Base-by-base conservation (phyloP, 1,284 basidiomycete genomes). In the Trichosporon faecale region DNA sequence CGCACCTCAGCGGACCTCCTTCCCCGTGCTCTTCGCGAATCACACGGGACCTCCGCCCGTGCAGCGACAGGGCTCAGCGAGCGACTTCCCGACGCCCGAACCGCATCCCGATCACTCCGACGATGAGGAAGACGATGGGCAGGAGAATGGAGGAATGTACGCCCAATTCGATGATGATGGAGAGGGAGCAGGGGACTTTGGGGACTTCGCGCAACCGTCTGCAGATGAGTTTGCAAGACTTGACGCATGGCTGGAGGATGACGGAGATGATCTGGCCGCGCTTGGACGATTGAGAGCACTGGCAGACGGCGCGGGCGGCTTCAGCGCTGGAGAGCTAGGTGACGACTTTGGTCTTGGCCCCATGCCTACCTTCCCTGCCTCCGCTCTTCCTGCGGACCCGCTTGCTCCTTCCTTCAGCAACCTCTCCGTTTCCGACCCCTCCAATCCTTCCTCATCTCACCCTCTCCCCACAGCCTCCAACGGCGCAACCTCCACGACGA, bases 181-280 rank as follows among this genome's bases (percentile, higher is more conserved):
- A 3, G 40, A 44, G 3, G 40, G 12, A 5, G 40, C 23, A 61
- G 29, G 57, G 11, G 77, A 72, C 18, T 73, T 72, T 67, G 69
- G 73, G 11, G 75, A 66, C 12, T 70, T 72, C 23, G 64, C 46
- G 2, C 73, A 68, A 7, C 73, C 75, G 1, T 70, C 66, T 0
- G 65, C 71, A 9, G 76, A 73, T 18, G 80, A 81, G 69, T 81
- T 80, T 70, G 74, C 76, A 8, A 74, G 76, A 57, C 72, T 82
- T 63, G 81, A 81, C 27, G 76, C 78, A 25, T 82, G 80, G 80
- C 71, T 79, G 23, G 77, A 77, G 12, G 73, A 65, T 14, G 74
- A 77, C 31, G 76, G 66, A 11, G 74, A 74, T 5, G 44, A 44
- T n/a, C 44, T 33, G 25, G 57, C 25, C 4, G 65, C 11, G 5